A percentile compares a stretch with the other conserved stretches of the same genome.
Conservation (phyloP, 2,329 filamentous ascomycete genomes). For the Ascochyta viciae-villosae region DNA sequence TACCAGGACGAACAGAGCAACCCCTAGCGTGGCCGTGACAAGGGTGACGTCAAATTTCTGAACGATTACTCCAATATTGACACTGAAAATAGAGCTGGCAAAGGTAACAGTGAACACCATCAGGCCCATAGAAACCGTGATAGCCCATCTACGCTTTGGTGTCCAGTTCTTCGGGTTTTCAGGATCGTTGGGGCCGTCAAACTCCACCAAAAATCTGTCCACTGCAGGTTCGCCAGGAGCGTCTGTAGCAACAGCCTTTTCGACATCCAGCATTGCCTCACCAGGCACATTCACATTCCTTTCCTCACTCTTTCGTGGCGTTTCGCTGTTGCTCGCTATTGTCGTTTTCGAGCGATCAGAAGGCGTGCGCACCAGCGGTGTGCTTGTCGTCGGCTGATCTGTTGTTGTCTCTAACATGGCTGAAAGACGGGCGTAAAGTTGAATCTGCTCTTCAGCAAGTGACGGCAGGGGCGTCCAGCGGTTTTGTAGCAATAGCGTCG, state of each 20-base stretch:
- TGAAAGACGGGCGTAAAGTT: neutral
- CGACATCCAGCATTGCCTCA: neutral
- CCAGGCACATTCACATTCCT: neutral
- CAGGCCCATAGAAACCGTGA: slow-evolving; percentile 68
- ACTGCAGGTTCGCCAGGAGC: neutral
- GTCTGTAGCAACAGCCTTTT: neutral
- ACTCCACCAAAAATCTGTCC: slow-evolving; percentile 65
- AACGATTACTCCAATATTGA: slow-evolving; percentile 63
- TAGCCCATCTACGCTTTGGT: slow-evolving; percentile 69
- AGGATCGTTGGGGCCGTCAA: slow-evolving; percentile 74
- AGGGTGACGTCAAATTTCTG: slow-evolving; percentile 55
- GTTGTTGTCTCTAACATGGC: slow-evolving; percentile 1
- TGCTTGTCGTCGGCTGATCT: neutral
- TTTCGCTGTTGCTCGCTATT: slow-evolving; percentile 1
- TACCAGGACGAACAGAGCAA: slow-evolving; percentile 56
- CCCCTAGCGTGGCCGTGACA: slow-evolving; percentile 58
- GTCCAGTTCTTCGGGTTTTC: slow-evolving; percentile 76
- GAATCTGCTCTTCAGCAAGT: neutral
- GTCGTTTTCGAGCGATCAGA: slow-evolving; percentile 9
- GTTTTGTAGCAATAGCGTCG: slow-evolving; percentile 4
- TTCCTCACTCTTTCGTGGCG: slow-evolving; percentile 15
- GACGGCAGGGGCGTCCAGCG: neutral
- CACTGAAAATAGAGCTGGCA: slow-evolving; percentile 64
- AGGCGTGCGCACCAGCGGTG: slow-evolving; percentile 3
- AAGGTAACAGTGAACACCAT: slow-evolving; percentile 52